Base-by-base conservation (phyloP, 441 rosid species). In the Mallotus repandus region DNA sequence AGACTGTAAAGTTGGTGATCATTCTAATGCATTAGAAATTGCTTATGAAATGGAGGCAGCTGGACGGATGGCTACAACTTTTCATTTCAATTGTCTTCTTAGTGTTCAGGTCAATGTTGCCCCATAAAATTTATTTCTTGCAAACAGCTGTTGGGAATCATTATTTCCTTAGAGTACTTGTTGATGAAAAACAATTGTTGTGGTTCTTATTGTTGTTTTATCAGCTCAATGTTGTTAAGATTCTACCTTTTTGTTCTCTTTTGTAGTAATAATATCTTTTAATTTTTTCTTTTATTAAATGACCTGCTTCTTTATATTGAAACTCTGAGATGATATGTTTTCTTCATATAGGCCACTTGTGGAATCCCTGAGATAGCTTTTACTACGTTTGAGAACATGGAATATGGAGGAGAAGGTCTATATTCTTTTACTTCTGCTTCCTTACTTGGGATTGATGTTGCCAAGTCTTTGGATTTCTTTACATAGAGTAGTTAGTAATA, bases 31-130 rank as follows among this genome's bases (percentile, higher is more conserved):
- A 60, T 81, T 95, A 64, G 98, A 95, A n/a, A 91, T 95, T 32
- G 86, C 96, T 48, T 95, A 92, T 55, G 97, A 91, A 80, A 95
- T 95, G 99, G 99, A 95, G 78, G 96, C 96, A 12, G 96, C 96
- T 38, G 99, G 99, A 52, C 81, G 98, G 55, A 84, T 87, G 87
- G 99, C 98, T 2, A 95, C 98, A 2, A 95, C 99, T 12, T 92
- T 89, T 78, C 98, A 95, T 87, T 95, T 92, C 83, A 95, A 95
- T 77, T 89, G 94, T 78, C 96, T 95, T 76, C 96, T 95, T 71
- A 93, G 98, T 50, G 94, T 89, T 45, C 99, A 95, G 90, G 99
- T 95, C 70, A 79, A 86, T 76, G 29, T 7, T 63, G 64, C 56
- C 54, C 12, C 46, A 38, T 4, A 38, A 38, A 38, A 38, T 38